A percentile compares a stretch with the other conserved stretches of the same genome.
Evolutionary conservation across 306 rosid genomes (phyloP).

Genomic region (Prosopis cineraria): DNA sequence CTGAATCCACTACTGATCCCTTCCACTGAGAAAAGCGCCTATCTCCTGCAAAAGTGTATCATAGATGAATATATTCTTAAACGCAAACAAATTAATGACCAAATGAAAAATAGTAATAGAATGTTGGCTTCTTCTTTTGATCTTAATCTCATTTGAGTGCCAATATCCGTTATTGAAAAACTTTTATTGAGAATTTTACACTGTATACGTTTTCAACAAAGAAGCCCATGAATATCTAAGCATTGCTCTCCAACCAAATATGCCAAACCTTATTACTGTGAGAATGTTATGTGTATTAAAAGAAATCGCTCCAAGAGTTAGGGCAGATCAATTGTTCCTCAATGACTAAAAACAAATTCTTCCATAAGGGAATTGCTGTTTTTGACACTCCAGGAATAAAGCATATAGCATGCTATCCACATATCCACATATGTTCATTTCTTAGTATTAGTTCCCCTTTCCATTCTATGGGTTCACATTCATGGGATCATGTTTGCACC

Average conservation of each 20-base stretch:
- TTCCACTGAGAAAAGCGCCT: constrained; percentile 95
- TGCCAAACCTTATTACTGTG: not conserved
- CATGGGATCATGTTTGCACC: not conserved
- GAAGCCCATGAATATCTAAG: not conserved
- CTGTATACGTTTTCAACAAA: not conserved
- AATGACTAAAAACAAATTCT: not conserved
- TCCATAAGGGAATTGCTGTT: not conserved
- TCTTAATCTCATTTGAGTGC: constrained; percentile 19
- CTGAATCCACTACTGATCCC: constrained; percentile 97
- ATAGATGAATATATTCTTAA: constrained; percentile 32
- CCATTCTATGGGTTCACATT: not conserved
- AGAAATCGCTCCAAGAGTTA: not conserved
- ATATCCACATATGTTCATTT: not conserved
- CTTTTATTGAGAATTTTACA: constrained; percentile 12
- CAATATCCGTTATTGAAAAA: constrained; percentile 6
- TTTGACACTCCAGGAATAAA: not conserved
- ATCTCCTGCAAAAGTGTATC: constrained; percentile 67
- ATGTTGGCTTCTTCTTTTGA: constrained; percentile 16
- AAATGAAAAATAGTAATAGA: constrained; percentile 21
- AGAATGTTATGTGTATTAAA: not conserved
- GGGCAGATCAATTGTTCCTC: not conserved
- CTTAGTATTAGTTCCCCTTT: not conserved
- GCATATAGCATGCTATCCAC: not conserved
- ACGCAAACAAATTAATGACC: constrained; percentile 20
- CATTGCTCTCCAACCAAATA: not conserved